Evolutionary conservation across 1,139 yeast genomes (phyloP).

Genomic region (Pichia sp.): DNA sequence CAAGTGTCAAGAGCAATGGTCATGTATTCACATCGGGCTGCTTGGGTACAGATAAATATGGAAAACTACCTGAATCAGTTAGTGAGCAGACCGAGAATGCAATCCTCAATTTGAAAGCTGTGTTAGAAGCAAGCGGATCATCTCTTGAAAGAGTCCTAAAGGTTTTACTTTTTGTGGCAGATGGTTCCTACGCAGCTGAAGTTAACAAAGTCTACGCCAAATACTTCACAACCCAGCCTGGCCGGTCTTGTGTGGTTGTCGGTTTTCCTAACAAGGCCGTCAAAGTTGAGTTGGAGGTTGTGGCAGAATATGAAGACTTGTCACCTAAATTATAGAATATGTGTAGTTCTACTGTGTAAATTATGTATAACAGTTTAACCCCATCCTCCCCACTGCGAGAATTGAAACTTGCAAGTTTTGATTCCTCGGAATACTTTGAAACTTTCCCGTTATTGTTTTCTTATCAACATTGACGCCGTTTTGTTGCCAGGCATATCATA

Average conservation of each 20-base stretch:
- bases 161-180: conserved; percentile 43
- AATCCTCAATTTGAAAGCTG: conserved; percentile 37
- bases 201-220: conserved; percentile 43
- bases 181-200: conserved; percentile 37
- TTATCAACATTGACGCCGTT: conserved; percentile 38
- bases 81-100: conserved; percentile 37
- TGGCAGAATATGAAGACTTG: conserved; percentile 23
- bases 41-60: conserved; percentile 31
- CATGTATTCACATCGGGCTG: conserved; percentile 43
- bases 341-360: too few relatives aligned
- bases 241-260: conserved; percentile 47
- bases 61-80: conserved; percentile 12
- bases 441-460: too few relatives aligned
- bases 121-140: conserved; percentile 39
- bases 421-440: too few relatives aligned
- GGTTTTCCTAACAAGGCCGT: conserved; percentile 36
- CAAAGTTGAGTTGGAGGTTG: conserved; percentile 37
- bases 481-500: conserved; percentile 38
- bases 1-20: conserved; percentile 44
- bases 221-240: conserved; percentile 45
- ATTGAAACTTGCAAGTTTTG: too few relatives aligned
- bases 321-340: conserved; percentile 7
- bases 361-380: too few relatives aligned
- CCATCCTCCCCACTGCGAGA: too few relatives aligned
- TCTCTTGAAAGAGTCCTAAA: conserved; percentile 43